Percentiles rank a stretch among this genome's conserved stretches.
Evolutionary conservation across 2,329 filamentous ascomycete species (phyloP).

Genomic region (Metarhizium rileyi): DNA sequence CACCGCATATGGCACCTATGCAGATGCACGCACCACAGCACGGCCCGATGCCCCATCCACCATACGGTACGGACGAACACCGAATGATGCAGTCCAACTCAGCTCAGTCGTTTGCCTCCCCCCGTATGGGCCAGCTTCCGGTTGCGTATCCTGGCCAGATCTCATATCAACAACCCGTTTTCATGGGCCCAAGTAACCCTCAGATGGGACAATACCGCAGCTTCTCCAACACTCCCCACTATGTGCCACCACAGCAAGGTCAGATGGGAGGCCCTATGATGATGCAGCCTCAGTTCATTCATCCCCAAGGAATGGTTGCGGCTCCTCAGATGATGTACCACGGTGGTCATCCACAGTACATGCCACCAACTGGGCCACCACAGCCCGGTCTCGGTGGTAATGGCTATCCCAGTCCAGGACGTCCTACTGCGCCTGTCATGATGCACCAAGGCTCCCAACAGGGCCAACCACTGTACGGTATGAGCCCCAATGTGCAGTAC

Average conservation of each 20-base stretch:
- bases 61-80: slow-evolving; percentile 70
- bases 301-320: slow-evolving; percentile 58
- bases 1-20: slow-evolving; percentile 68
- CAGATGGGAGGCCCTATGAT: slow-evolving; percentile 75
- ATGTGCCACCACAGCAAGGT: slow-evolving; percentile 58
- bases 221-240: slow-evolving; percentile 61
- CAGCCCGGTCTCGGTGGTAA: slow-evolving; percentile 56
- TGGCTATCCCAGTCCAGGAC: slow-evolving; percentile 81
- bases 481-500: slow-evolving; percentile 66
- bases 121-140: slow-evolving; percentile 61
- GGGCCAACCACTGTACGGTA: slow-evolving; percentile 67
- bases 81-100: slow-evolving; percentile 84
- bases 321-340: slow-evolving; percentile 81
- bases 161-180: slow-evolving; percentile 63
- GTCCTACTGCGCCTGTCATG: slow-evolving; percentile 80
- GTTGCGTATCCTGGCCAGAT: slow-evolving; percentile 64
- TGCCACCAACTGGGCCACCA: slow-evolving; percentile 45
- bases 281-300: slow-evolving; percentile 69
- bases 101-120: slow-evolving; percentile 76
- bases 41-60: slow-evolving; percentile 51
- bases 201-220: slow-evolving; percentile 63
- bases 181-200: slow-evolving; percentile 57
- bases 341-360: slow-evolving; percentile 53
- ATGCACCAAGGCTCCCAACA: slow-evolving; percentile 89
- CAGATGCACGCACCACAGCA: slow-evolving; percentile 69